Percentiles rank a stretch among this genome's conserved stretches.
phyloP scores from a whole-genome alignment of 2,329 filamentous ascomycete species.

The Colletotrichum tanaceti region DNA sequence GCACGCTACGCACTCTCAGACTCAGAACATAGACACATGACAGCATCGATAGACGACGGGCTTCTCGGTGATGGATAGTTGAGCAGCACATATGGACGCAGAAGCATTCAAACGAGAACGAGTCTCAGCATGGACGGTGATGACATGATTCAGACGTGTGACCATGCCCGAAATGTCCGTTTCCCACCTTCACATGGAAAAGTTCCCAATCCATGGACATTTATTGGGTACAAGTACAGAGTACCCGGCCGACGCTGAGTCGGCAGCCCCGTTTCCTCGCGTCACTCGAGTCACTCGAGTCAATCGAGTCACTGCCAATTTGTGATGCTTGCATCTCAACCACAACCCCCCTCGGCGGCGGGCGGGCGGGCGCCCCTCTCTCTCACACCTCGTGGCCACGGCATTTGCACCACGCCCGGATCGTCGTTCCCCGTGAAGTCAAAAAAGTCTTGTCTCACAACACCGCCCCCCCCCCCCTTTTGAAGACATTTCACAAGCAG shows the following conservation, averaged over 20 bases:
- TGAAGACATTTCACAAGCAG: not conserved
- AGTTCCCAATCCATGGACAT: not conserved
- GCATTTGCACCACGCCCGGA: not conserved
- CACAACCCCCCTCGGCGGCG: no score
- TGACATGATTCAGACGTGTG: not conserved
- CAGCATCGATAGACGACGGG: constrained; percentile 1
- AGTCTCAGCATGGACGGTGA: not conserved
- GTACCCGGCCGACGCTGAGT: not conserved
- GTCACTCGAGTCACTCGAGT: not conserved
- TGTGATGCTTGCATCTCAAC: not conserved
- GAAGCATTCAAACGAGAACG: not conserved
- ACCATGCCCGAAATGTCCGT: not conserved
- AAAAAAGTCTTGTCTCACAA: not conserved
- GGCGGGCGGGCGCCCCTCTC: no score
- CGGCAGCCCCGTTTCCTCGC: not conserved
- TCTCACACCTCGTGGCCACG: constrained; percentile 1
- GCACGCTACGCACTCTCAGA: constrained; percentile 9
- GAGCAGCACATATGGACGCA: not conserved
- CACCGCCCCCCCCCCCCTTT: not conserved
- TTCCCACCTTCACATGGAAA: not conserved
- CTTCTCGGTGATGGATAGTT: not conserved
- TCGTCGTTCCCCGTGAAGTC: not conserved
- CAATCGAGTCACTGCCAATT: no score
- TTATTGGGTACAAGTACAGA: no score
- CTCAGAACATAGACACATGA: constrained; percentile 2